Evolutionary conservation across 768 basidiomycete species (phyloP).

Genomic region (Coprinellus micaceus): DNA sequence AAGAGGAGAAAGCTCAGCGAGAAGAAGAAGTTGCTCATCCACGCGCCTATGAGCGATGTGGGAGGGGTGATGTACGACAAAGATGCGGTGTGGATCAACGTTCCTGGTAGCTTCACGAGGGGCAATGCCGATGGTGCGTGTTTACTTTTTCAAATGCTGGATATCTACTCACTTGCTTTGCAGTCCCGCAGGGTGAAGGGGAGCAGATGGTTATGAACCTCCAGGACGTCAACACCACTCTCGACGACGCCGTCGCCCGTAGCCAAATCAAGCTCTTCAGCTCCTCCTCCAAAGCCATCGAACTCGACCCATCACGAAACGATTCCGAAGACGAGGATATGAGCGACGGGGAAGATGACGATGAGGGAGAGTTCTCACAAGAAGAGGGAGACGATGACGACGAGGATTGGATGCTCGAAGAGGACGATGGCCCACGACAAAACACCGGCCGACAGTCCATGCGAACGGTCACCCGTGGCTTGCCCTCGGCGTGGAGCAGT

Average conservation of each 20-base stretch:
- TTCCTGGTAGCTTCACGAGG: conserved; percentile 89
- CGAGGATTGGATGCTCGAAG: conserved; percentile 16
- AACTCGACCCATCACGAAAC: conserved; percentile 36
- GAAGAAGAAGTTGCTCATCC: conserved; percentile 86
- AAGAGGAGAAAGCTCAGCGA: conserved; percentile 90
- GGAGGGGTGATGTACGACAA: conserved; percentile 97
- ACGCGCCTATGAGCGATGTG: conserved; percentile 98
- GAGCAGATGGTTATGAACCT: conserved; percentile 97
- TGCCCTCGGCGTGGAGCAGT: conserved; percentile 32
- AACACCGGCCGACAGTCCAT: conserved; percentile 50
- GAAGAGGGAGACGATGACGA: conserved; percentile 27
- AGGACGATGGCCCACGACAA: conserved; percentile 19
- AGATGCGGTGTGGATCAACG: conserved; percentile 97
- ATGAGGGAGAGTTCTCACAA: conserved; percentile 19
- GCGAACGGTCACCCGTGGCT: conserved; percentile 41
- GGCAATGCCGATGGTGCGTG: conserved; percentile 61
- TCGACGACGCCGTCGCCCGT: conserved; percentile 77
- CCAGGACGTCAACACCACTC: conserved; percentile 78
- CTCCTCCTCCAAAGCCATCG: conserved; percentile 71
- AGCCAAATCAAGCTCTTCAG: conserved; percentile 84
- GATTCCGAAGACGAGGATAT: conserved; percentile 28
- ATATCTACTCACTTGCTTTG: conserved; percentile 5
- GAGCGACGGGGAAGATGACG: conserved; percentile 22
- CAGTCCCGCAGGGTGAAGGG: conserved; percentile 86
- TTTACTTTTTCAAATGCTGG: background rate